Evolutionary conservation across 2,329 filamentous ascomycete genomes (phyloP).

Genomic region (Metarhizium brunneum): DNA sequence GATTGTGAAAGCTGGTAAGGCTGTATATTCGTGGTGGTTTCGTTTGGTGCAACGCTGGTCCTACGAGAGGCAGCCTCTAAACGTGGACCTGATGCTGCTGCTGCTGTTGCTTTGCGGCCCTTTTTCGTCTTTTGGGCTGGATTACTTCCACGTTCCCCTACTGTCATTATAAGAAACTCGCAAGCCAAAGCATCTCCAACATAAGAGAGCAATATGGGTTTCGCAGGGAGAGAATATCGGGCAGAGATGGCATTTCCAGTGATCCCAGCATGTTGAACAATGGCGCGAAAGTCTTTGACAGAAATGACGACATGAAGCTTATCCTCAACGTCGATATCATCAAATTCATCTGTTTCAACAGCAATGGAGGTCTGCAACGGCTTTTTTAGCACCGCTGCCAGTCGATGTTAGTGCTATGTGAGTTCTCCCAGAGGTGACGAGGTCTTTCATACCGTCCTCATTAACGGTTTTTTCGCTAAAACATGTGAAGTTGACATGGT

Average conservation of each 20-base stretch:
- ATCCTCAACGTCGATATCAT: constrained; percentile 63
- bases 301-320: constrained; percentile 72
- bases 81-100: constrained; percentile 25
- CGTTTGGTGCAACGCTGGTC: constrained; percentile 29
- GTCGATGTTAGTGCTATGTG: neutral
- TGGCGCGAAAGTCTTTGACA: constrained; percentile 75
- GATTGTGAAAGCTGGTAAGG: constrained; percentile 11
- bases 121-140: constrained; percentile 39
- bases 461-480: constrained; percentile 72
- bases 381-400: constrained; percentile 64
- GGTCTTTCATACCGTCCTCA: constrained; percentile 34
- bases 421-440: no score
- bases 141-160: constrained; percentile 52
- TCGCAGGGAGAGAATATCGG: constrained; percentile 60
- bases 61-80: constrained; percentile 40
- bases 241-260: constrained; percentile 58
- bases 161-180: constrained; percentile 77
- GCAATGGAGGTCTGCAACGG: constrained; percentile 73
- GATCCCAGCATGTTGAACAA: constrained; percentile 65
- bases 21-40: constrained; percentile 15
- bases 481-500: constrained; percentile 69
- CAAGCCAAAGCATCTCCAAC: constrained; percentile 57
- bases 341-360: constrained; percentile 67
- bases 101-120: constrained; percentile 29
- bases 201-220: constrained; percentile 66